Evolutionary conservation across 2,329 filamentous ascomycete genomes (phyloP), one percentile per base, ranked within the genome.

Genomic region (Uncinocarpus reesii): DNA sequence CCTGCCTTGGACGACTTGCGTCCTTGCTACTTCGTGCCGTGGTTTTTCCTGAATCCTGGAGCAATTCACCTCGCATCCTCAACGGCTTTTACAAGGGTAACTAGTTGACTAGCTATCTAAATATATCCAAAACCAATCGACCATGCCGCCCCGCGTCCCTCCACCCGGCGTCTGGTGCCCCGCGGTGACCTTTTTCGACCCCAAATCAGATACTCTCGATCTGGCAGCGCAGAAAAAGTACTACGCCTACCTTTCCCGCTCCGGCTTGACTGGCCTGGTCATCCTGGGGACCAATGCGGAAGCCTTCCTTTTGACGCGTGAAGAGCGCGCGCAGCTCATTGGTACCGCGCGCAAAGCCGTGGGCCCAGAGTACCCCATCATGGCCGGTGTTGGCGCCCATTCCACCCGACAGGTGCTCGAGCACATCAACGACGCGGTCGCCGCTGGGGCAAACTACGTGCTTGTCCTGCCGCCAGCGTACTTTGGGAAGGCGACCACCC

Each of bases 381-480:
- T 81, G 70, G 78, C 77, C 3, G 81, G 81, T 28, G 76, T 79
- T 5, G 74, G 78, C 15, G 79, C 75, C 0, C 80, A 83, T 62
- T 81, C 78, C 13, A 83, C 78, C 2, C 72, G 73, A 53, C 80
- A 84, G 63, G 76, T 77, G 2, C 69, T 81, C 1, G 75, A 81
- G 60, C 75, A 74, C 51, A 71, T 80, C 47, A 57, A 61, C 23
- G 80, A 83, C 57, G 80, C 80, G 1, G 67, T 69, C 16, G 70
- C 69, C 0, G 80, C 78, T 0, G 80, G 79, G 13, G 78, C 79
- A 36, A 69, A 82, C 64, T 83, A 78, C 56, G 71, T 71, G 0
- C 67, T 84, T 11, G 72, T 83, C 8, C 71, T 83, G 23, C 79
- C 80, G 1, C 73, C 77, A 1, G 79, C 73, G 4, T 83, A 83